These are phyloP conservation scores for Talaromyces sp. DNA, from an alignment of 2,329 filamentous ascomycete genomes.

Conservation along the genomic window DNA sequence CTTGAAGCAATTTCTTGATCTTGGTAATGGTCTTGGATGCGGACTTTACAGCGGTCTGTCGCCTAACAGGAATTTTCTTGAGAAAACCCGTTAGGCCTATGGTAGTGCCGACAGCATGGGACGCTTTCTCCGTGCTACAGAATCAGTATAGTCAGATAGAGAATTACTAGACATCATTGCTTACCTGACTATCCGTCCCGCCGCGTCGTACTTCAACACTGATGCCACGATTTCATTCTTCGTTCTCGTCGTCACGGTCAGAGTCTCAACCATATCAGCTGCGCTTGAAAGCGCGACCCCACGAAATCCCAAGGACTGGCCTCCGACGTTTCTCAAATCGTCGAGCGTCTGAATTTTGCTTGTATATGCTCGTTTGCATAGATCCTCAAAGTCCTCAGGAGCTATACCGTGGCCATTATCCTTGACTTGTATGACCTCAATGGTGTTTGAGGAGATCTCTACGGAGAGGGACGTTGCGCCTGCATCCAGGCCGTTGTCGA, in stretches of 20 bases:
- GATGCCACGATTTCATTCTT: constrained; percentile 55
- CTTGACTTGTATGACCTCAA: constrained; percentile 61
- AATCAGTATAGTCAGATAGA: constrained; percentile 9
- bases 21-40: constrained; percentile 48
- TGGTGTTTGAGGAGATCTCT: constrained; percentile 56
- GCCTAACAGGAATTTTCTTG: constrained; percentile 57
- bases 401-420: constrained; percentile 63
- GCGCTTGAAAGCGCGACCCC: constrained; percentile 62
- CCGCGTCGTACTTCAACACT: constrained; percentile 48
- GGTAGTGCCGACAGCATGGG: constrained; percentile 59
- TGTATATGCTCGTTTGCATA: constrained; percentile 58
- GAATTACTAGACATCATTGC: background rate
- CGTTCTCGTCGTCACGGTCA: constrained; percentile 55
- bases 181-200: constrained; percentile 49
- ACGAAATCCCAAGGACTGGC: constrained; percentile 59
- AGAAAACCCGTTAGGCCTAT: constrained; percentile 57
- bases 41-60: constrained; percentile 52
- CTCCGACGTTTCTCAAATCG: constrained; percentile 54
- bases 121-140: constrained; percentile 38
- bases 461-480: constrained; percentile 55
- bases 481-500: constrained; percentile 66
- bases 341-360: constrained; percentile 60
- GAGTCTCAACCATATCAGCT: constrained; percentile 53
- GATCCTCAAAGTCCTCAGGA: constrained; percentile 51
- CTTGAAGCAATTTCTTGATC: constrained; percentile 53